Conservation (phyloP, 495 filamentous ascomycete species). For the Neurospora sp. region DNA sequence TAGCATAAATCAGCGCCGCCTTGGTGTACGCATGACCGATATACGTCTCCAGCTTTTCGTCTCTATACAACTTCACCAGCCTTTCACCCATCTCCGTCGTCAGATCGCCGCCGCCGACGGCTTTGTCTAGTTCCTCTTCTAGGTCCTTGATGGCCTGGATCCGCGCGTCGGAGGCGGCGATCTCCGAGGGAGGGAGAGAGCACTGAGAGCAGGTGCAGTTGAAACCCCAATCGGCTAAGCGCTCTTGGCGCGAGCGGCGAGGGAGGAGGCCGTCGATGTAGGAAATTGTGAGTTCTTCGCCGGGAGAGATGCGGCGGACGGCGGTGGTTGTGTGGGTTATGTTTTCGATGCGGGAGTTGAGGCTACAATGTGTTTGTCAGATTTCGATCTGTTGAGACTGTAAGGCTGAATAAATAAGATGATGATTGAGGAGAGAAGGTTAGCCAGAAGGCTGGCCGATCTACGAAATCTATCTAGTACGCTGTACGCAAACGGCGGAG, state of each 20-base stretch:
- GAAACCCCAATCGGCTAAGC: conserved; percentile 31
- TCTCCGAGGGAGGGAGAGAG: conserved; percentile 10
- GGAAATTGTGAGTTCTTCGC: conserved; percentile 33
- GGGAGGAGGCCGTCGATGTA: conserved; percentile 27
- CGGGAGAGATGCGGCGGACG: conserved; percentile 26
- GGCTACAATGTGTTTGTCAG: conserved; percentile 1
- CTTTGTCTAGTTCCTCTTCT: conserved; percentile 26
- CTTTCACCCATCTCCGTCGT: conserved; percentile 24
- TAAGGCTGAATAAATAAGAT: too few species aligned
- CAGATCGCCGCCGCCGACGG: conserved; percentile 12
- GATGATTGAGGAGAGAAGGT: too few species aligned
- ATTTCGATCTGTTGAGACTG: not conserved
- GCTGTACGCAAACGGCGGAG: too few species aligned
- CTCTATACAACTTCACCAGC: conserved; percentile 23
- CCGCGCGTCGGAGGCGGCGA: conserved; percentile 23
- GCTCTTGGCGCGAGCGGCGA: conserved; percentile 21
- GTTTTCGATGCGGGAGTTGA: conserved; percentile 31
- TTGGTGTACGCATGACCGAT: conserved; percentile 28
- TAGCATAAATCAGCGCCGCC: conserved; percentile 33
- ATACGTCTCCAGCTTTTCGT: conserved; percentile 27
- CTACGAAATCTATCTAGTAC: too few species aligned
- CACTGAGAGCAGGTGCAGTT: conserved; percentile 30
- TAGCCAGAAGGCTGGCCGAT: too few species aligned
- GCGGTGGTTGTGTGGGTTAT: conserved; percentile 32
- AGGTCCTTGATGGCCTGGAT: conserved; percentile 24